A percentile compares a stretch with the other conserved stretches of the same genome.
phyloP scores from a whole-genome alignment of 371 early-diverging fungal species.

The Mortierella sp. region DNA sequence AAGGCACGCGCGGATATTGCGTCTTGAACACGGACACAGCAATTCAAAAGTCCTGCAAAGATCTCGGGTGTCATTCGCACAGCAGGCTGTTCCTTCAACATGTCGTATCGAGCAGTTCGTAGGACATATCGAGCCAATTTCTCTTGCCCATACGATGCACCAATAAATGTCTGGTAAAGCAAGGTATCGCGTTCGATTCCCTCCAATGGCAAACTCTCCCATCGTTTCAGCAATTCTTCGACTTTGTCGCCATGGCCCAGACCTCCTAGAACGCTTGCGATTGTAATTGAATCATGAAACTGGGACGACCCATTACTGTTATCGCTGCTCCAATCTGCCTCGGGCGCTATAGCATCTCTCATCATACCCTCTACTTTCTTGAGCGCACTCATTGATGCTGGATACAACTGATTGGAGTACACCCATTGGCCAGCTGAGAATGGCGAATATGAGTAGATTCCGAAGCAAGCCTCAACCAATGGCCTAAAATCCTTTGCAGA shows the following conservation, averaged over 20 bases:
- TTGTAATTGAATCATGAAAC: constrained; percentile 37
- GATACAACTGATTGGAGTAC: constrained; percentile 45
- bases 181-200: constrained; percentile 40
- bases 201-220: constrained; percentile 38
- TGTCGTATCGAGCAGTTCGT: constrained; percentile 22
- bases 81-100: constrained; percentile 43
- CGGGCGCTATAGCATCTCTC: constrained; percentile 15
- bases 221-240: constrained; percentile 35
- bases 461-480: constrained; percentile 46
- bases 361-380: constrained; percentile 33
- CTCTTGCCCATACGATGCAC: constrained; percentile 39
- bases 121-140: constrained; percentile 33
- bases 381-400: constrained; percentile 18
- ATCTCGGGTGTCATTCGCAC: constrained; percentile 39
- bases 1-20: constrained; percentile 25
- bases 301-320: constrained; percentile 1
- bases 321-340: neutral
- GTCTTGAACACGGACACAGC: constrained; percentile 46
- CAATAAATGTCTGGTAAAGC: constrained; percentile 50
- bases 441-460: constrained; percentile 39
- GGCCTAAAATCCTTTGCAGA: constrained; percentile 41
- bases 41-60: constrained; percentile 45
- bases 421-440: constrained; percentile 45
- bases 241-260: constrained; percentile 37
- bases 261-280: constrained; percentile 45